Evolutionary conservation across 1,139 yeast species (phyloP), one percentile per base, ranked within the genome.

Genomic region (Debaryomyces sp.): DNA sequence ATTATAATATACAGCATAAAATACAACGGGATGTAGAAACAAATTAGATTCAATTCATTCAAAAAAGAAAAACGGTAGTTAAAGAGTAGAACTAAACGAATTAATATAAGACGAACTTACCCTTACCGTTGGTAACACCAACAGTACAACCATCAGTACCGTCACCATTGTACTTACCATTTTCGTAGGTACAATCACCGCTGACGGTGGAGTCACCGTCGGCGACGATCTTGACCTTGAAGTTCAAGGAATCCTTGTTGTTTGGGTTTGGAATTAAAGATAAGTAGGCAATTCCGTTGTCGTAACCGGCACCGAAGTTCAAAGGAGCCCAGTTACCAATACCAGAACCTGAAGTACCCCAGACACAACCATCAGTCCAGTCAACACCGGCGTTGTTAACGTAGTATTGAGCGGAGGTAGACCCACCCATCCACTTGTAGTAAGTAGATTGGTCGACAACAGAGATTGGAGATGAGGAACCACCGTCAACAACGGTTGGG

Each of bases 281-380:
- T 61, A 87, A 73, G 75, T 87, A 87, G 47, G 89, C 77, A 60
- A 80, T 75, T 58, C 87, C 88, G 57, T 67, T 67, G 49, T 80
- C 70, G 60, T 72, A 75, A 68, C 94, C 92, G 52, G 92, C 89
- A 71, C 94, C 94, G 58, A 86, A 76, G 62, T 81, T 84, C 60
- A 87, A 78, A 62, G 92, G 92, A 49, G 92, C 90, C 91, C 92
- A 87, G 81, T 87, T 87, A 75, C 94, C 94, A 54, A 84, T 73
- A 59, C 82, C 84, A 41, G 85, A 73, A 49, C 87, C 85, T 4
- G 71, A 57, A 53, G 76, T 67, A 68, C 92, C 89, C 94, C 94
- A 87, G 58, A 83, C 65, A 77, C 94, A 87, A 54, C 92, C 94
- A 54, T 85, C 84, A 64, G 81, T 80, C 64, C 78, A 77, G 39